Base-by-base conservation (phyloP, 768 basidiomycete genomes). In the Hortiboletus campestris region DNA sequence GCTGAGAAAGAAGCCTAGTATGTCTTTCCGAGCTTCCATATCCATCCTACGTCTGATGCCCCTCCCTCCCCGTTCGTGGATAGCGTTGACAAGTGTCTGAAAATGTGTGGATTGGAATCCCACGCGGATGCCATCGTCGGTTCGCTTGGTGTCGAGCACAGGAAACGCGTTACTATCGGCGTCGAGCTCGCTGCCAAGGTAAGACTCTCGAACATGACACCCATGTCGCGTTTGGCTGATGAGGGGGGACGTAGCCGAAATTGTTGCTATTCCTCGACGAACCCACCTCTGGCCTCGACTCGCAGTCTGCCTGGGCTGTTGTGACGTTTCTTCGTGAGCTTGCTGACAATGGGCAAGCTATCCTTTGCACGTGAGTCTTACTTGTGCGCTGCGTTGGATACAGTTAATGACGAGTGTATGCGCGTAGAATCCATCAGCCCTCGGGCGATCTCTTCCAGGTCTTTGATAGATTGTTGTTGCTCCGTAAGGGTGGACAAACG, bases 1-100 rank as follows among this genome's bases (percentile, higher is more conserved):
- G 74, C 74, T 0, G 91, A 94, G 72, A 94, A 93, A 68, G 82
- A 89, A 65, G 85, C 80, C 13, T 92, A 92, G 87, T 89, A 68
- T 60, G 85, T 79, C 32, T 45, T 39, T 1, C 1, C 28, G 19
- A 6, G 6, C 25, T 4, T 13, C 6, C 13, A 34, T 14, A 0
- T 41, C 36, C 11, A 13, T 16, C 17, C 25, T 42, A 11, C 25
- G 16, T 19, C 54, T 54, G 2, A 48, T 19, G 0, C 1, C n/a
- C n/a, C n/a, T n/a, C n/a, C 11, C 31, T 3, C 0, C 5, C 3
- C 32, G 0, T 34, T 16, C 34, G 16, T 49, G 12, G 32, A 14
- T 39, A 82, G 81, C 47, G 80, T 82, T 36, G 80, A 83, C 65
- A 82, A 70, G 47, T 81, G 80, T 62, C 69, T 89, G 19, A 75